A percentile compares a stretch with the other conserved stretches of the same genome.
phyloP scores from a whole-genome alignment of 768 basidiomycete species.

The Galerina sulciceps region DNA sequence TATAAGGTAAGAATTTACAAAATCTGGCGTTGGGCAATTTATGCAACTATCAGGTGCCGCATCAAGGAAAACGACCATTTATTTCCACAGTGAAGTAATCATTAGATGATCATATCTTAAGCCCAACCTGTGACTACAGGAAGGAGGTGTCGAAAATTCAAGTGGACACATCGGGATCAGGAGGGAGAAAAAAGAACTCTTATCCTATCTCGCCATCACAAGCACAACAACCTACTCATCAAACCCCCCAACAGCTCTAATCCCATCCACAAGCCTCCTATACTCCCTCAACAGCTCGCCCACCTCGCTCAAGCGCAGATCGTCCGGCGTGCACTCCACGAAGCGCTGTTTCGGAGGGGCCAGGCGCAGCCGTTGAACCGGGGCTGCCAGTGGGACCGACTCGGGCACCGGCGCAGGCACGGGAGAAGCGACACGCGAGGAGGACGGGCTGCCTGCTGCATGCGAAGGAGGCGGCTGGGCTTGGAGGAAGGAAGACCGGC shows the following conservation, averaged over 20 bases:
- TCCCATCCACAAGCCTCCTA: constrained; percentile 71
- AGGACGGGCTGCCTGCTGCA: constrained; percentile 13
- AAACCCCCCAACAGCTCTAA: constrained; percentile 66
- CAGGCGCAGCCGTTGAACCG: constrained; percentile 43
- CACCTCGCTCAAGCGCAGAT: constrained; percentile 82
- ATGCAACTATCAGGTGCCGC: too few relatives aligned
- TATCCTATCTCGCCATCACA: neutral
- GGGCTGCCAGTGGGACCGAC: constrained; percentile 22
- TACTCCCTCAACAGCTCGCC: constrained; percentile 83
- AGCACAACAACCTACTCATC: constrained; percentile 29
- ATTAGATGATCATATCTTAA: too few relatives aligned
- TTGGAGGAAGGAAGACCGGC: constrained; percentile 45
- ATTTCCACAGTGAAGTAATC: too few relatives aligned
- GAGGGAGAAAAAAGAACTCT: neutral
- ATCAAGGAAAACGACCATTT: too few relatives aligned
- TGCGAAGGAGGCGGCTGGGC: constrained; percentile 14
- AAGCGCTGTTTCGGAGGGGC: constrained; percentile 73
- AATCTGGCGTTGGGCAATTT: too few relatives aligned
- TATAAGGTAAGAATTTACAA: too few relatives aligned
- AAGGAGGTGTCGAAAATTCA: neutral
- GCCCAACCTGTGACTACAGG: too few relatives aligned
- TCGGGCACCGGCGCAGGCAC: constrained; percentile 37
- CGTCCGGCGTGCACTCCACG: constrained; percentile 72
- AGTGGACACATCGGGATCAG: neutral
- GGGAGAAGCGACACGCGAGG: constrained; percentile 36